Conservation (phyloP, 208 protist species). For the Herpetomonas samuelpessoai region DNA sequence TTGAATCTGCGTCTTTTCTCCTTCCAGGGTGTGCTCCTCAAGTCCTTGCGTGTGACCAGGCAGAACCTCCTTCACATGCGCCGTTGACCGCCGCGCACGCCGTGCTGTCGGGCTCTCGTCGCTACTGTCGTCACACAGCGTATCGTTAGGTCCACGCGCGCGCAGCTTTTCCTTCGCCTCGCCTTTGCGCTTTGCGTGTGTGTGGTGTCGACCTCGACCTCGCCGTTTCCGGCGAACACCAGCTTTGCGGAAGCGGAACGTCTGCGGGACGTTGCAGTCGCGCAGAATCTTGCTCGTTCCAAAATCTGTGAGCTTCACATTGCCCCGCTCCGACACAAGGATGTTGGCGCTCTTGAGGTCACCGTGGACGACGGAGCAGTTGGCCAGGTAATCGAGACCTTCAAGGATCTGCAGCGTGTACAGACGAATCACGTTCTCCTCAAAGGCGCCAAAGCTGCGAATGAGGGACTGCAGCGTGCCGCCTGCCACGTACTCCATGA, state of each 20-base stretch:
- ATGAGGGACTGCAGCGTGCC: slow-evolving; percentile 84
- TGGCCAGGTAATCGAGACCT: slow-evolving; percentile 78
- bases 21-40: too few relatives aligned
- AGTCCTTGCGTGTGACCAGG: too few relatives aligned
- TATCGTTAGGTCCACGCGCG: neutral
- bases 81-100: too few relatives aligned
- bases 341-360: slow-evolving; percentile 90
- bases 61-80: too few relatives aligned
- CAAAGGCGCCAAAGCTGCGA: slow-evolving; percentile 73
- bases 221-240: too few relatives aligned
- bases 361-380: slow-evolving; percentile 71
- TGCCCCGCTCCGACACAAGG: slow-evolving; percentile 68
- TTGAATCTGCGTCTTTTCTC: neutral
- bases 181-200: neutral
- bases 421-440: slow-evolving; percentile 81
- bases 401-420: slow-evolving; percentile 87
- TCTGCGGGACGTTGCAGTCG: slow-evolving; percentile 6
- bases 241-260: neutral
- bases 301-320: slow-evolving; percentile 92
- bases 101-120: neutral
- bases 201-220: neutral
- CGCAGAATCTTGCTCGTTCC: slow-evolving; percentile 60
- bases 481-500: slow-evolving; percentile 91
- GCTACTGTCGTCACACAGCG: neutral
- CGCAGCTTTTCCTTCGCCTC: neutral